Conservation (phyloP, 164 flowering plant species). For the Nymphaea thermarum region DNA sequence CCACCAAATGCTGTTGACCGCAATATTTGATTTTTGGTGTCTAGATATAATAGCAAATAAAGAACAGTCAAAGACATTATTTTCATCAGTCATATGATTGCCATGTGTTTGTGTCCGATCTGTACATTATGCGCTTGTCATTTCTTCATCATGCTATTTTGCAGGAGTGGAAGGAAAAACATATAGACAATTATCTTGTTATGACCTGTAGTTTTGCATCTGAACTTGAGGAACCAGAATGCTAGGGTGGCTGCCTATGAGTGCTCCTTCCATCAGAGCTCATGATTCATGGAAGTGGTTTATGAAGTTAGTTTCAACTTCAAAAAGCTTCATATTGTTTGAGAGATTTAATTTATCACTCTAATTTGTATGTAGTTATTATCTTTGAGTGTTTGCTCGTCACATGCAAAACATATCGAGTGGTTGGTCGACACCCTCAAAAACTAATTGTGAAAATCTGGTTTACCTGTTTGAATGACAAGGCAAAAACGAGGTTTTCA, state of each 20-base stretch:
- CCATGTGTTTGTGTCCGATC: neutral
- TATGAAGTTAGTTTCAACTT: too few species aligned
- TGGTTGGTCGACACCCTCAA: too few species aligned
- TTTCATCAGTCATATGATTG: neutral
- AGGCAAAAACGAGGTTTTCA: too few species aligned
- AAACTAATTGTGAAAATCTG: too few species aligned
- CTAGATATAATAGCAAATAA: too few species aligned
- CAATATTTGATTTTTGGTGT: neutral
- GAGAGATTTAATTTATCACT: neutral
- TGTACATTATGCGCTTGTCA: neutral
- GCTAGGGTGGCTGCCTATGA: conserved; percentile 61
- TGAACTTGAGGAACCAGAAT: conserved; percentile 52
- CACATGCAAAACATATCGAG: too few species aligned
- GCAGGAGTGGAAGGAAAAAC: conserved; percentile 64
- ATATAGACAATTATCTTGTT: conserved; percentile 50
- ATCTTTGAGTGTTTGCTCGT: too few species aligned
- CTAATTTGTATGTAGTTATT: too few species aligned
- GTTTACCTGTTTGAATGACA: too few species aligned
- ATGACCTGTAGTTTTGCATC: conserved; percentile 56
- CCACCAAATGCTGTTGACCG: neutral
- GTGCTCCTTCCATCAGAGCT: conserved; percentile 30
- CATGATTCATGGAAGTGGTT: conserved; percentile 3
- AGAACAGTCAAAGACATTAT: too few species aligned
- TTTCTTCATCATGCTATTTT: too few species aligned
- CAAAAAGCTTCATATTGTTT: neutral